Evolutionary conservation across 2,329 filamentous ascomycete species (phyloP).

Genomic region (Septoria linicola): DNA sequence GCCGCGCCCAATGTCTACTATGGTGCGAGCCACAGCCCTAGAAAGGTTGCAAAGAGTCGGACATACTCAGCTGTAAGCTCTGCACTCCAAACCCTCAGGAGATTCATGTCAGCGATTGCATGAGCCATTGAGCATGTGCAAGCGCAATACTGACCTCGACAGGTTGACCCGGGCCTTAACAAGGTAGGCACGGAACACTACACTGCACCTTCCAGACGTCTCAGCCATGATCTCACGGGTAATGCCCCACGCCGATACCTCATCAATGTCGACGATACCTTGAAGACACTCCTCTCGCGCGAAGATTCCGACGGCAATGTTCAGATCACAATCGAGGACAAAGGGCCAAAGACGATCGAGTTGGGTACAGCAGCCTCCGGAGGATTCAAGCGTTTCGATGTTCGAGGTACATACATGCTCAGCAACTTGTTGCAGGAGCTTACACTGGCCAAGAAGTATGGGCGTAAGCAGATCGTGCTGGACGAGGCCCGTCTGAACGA

Average conservation of each 20-base stretch:
- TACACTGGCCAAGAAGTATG: slow-evolving; percentile 85
- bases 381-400: slow-evolving; percentile 82
- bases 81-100: neutral
- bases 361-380: slow-evolving; percentile 82
- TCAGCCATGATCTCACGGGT: slow-evolving; percentile 66
- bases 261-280: slow-evolving; percentile 79
- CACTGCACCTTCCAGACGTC: slow-evolving; percentile 30
- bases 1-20: slow-evolving; percentile 61
- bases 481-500: slow-evolving; percentile 91
- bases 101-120: too few species aligned
- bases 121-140: neutral
- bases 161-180: slow-evolving; percentile 28
- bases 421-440: slow-evolving; percentile 95
- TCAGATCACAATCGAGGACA: slow-evolving; percentile 97
- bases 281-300: slow-evolving; percentile 73
- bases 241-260: slow-evolving; percentile 74
- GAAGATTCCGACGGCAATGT: slow-evolving; percentile 94
- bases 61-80: slow-evolving; percentile 57
- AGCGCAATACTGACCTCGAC: slow-evolving; percentile 12
- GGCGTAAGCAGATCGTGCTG: slow-evolving; percentile 82
- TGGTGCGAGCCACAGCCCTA: slow-evolving; percentile 52
- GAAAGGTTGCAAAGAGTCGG: slow-evolving; percentile 49
- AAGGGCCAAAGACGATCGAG: slow-evolving; percentile 85
- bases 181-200: slow-evolving; percentile 21
- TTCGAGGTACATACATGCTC: slow-evolving; percentile 95